phyloP scores from a whole-genome alignment of 139 green algal genomes.

The Pleodorina starrii region DNA sequence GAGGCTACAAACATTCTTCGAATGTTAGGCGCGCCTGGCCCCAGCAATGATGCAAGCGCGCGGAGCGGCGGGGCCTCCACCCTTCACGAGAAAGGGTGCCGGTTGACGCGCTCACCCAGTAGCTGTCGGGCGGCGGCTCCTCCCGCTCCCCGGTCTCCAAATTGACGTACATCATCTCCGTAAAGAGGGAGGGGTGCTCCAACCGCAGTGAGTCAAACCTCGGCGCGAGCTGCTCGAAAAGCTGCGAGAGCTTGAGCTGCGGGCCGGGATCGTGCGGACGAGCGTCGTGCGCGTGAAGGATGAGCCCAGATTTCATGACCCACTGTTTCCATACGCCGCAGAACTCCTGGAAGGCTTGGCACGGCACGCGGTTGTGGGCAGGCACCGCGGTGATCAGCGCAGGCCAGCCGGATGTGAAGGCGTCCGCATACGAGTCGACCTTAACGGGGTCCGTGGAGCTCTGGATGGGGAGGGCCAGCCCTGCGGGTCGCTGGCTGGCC shows the following conservation, averaged over 20 bases:
- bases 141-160: slow-evolving; percentile 13
- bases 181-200: neutral
- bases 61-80: too few species aligned
- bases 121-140: neutral
- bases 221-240: neutral
- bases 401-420: neutral
- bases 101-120: too few species aligned
- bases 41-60: too few species aligned
- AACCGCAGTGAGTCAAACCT: neutral
- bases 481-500: neutral
- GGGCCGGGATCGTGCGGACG: slow-evolving; percentile 14
- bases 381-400: neutral
- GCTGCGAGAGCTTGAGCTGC: too few species aligned
- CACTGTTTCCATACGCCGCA: neutral
- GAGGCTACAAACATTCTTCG: too few species aligned
- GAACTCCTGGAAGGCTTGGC: neutral
- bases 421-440: neutral
- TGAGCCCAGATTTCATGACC: neutral
- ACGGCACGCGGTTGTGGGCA: neutral
- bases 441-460: neutral
- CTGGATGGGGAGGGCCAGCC: neutral
- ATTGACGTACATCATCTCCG: neutral
- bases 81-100: too few species aligned
- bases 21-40: too few species aligned
- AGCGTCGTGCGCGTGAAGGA: slow-evolving; percentile 8